Base-by-base conservation (phyloP, 805 yeast species). In the Candida maris region DNA sequence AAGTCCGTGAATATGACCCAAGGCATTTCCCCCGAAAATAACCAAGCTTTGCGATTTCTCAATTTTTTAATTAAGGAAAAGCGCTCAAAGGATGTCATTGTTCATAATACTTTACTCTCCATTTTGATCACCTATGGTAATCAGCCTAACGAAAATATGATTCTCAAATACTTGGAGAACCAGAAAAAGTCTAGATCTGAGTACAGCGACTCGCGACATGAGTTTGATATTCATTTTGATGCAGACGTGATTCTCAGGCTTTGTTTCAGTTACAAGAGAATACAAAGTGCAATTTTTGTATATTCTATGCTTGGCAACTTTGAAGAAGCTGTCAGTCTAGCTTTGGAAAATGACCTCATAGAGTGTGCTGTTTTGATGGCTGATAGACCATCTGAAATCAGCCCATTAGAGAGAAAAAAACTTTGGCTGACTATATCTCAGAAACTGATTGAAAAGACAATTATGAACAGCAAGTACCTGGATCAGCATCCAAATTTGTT, bases 241-340 rank as follows among this genome's bases (percentile, higher is more conserved):
- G 62, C 78, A 2, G 87, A 85, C 46, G 85, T 84, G 48, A 73
- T 89, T 3, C 57, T 93, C 21, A 67, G 97, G 37, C 56, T 88
- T 20, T 84, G 95, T 48, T 67, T 84, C 33, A 73, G 71, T 38
- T 71, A 73, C 51, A 57, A 73, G 8, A 77, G 75, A 40, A 65
- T 70, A 33, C 75, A 75, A 41, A 73, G 89, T 1, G 88, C 95
- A 1, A 77, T 87, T 7, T 71, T 74, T 39, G 71, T 93, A n/a
- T 78, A 83, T 48, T 75, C 93, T 1, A 66, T 75, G 34, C 61
- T 86, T 59, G 75, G 71, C 4, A 68, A 84, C 30, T 85, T 71
- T 52, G 95, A 87, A 42, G 88, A 85, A 36, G 97, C 97, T 0
- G 77, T 89, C 23, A 69, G 70, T 32, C 57, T 93, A 37, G 91